Evolutionary conservation across 306 rosid genomes (phyloP).

Genomic region (Begonia peltatifolia): DNA sequence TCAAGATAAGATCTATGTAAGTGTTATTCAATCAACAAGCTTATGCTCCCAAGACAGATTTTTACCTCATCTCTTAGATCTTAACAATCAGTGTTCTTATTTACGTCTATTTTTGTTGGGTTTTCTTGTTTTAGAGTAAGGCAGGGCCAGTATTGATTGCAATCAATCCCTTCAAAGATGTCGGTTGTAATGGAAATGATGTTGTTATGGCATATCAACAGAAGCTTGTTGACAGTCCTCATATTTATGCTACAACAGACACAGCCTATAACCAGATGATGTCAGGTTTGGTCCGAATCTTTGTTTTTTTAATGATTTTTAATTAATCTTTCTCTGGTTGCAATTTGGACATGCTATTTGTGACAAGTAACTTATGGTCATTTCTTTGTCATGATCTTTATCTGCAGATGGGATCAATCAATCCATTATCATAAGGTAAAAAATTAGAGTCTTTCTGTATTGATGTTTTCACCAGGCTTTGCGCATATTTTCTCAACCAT

Average conservation of each 20-base stretch:
- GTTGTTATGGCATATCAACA: slow-evolving; percentile 42
- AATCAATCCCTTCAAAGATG: slow-evolving; percentile 76
- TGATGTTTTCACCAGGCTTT: not conserved
- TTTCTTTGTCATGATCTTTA: slow-evolving; percentile 13
- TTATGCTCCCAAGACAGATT: not conserved
- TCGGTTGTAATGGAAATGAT: slow-evolving; percentile 51
- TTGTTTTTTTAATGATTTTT: not conserved
- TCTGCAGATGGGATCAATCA: slow-evolving; percentile 81
- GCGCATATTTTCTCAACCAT: not conserved
- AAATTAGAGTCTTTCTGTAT: not conserved
- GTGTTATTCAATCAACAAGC: slow-evolving; percentile 15
- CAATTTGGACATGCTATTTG: not conserved
- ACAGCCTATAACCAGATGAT: slow-evolving; percentile 76
- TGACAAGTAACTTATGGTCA: slow-evolving; percentile 10
- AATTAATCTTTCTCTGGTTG: not conserved
- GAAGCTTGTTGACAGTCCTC: slow-evolving; percentile 49
- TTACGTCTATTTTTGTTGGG: slow-evolving; percentile 1
- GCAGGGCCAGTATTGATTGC: slow-evolving; percentile 88
- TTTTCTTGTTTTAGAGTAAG: slow-evolving; percentile 56
- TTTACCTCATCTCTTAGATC: no score
- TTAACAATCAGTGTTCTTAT: not conserved
- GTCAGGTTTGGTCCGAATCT: slow-evolving; percentile 34
- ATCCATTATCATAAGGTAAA: slow-evolving; percentile 88
- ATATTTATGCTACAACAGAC: slow-evolving; percentile 64
- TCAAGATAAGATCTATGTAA: slow-evolving; percentile 68